Evolutionary conservation across 345 rosid genomes (phyloP).

Genomic region (Sonneratia caseolaris): DNA sequence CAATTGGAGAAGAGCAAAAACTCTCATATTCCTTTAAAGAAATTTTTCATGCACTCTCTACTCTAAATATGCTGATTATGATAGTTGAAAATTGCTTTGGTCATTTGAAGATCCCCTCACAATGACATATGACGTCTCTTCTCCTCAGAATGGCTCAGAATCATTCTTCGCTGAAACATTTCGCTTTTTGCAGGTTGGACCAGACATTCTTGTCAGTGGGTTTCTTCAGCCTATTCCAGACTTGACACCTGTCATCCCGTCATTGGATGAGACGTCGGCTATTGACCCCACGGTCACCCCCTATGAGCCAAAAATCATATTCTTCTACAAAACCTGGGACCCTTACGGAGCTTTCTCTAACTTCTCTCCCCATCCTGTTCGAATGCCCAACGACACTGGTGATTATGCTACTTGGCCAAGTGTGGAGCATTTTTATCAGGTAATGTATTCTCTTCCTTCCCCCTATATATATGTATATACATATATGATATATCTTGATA

Average conservation of each 20-base stretch:
- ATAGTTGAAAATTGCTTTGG: neutral
- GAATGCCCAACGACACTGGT: constrained; percentile 48
- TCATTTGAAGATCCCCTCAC: neutral
- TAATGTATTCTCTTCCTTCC: constrained; percentile 13
- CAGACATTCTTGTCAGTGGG: constrained; percentile 87
- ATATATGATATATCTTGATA: neutral
- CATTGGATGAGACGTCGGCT: constrained; percentile 66
- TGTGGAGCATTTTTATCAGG: constrained; percentile 93
- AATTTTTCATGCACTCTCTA: neutral
- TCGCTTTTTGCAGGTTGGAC: constrained; percentile 52
- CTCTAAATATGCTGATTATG: neutral
- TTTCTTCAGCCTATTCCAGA: constrained; percentile 93
- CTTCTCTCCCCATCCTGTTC: constrained; percentile 81
- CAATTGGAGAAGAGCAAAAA: neutral
- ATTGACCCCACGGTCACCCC: constrained; percentile 74
- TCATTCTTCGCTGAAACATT: no score
- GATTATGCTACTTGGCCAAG: constrained; percentile 56
- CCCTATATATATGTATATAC: no score
- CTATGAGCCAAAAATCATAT: constrained; percentile 63
- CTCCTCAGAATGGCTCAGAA: neutral
- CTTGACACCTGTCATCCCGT: constrained; percentile 63
- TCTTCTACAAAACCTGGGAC: constrained; percentile 93
- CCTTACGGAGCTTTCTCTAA: constrained; percentile 87
- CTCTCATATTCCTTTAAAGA: neutral
- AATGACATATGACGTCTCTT: neutral